Evolutionary conservation across 768 basidiomycete genomes (phyloP), one percentile per base, ranked within the genome.

Genomic region (Tricholoma hemisulphureum): DNA sequence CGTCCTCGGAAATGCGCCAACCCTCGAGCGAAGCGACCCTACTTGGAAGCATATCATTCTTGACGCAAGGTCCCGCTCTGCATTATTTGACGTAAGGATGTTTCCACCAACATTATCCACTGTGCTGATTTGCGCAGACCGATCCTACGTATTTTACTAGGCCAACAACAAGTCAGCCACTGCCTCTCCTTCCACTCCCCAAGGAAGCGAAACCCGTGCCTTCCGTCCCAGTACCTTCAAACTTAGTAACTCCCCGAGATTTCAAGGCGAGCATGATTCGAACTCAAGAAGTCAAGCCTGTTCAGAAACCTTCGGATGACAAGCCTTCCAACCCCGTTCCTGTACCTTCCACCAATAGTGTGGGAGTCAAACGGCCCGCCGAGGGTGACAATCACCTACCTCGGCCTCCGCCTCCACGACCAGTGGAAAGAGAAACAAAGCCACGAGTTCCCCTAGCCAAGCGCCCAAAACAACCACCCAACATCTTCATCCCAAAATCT

Each of bases 1-100:
- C 71, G 87, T 99, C 55, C 80, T 99, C 28, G 97, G 97, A 6
- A 87, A 98, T 71, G 88, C 87, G 11, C 77, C 92, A 6, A 98
- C 95, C 1, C 80, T 99, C 5, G 90, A 95, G 70, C 79, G 95
- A 54, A 93, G 93, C 61, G 87, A 95, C 63, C 74, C 78, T 16
- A 84, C 78, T 11, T 98, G 95, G 95, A 80, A 78, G 57, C 74
- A 78, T 26, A 95, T 97, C 46, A 80, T 97, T 23, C 70, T 75
- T 18, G 88, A 98, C 67, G 93, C 95, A 6, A 77, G 85, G 55
- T 73, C 80, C 11, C 80, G 93, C 54, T 77, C 79, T 9, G 74
- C 83, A 32, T 69, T 95, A 23, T 69, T 85, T 8, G 82, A 88
- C 61, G 94, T 94, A 66, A 67, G 80, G 8, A 68, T 7, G 29